Percentiles rank a stretch among this genome's conserved stretches.
These are phyloP conservation scores for Syncephalis plumigaleata DNA, from an alignment of 371 early-diverging fungal species.

Conservation along the genomic window DNA sequence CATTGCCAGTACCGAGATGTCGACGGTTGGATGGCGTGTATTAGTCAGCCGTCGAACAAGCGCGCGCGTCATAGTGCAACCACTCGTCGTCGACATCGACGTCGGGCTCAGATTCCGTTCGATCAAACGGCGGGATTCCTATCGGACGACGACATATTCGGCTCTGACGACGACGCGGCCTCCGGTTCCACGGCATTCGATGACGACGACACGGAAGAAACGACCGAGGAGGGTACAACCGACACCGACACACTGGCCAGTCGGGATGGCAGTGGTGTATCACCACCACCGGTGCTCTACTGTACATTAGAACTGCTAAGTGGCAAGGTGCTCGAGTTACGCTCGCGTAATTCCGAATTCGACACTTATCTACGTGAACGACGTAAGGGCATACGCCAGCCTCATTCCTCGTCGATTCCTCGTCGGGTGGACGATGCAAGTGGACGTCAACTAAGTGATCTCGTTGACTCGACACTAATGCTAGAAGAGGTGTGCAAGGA, in stretches of 20 bases:
- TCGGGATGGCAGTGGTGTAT: neutral
- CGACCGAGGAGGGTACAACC: conserved; percentile 11
- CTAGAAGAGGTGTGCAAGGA: conserved; percentile 86
- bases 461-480: conserved; percentile 76
- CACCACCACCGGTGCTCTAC: conserved; percentile 1
- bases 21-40: conserved; percentile 56
- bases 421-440: conserved; percentile 31
- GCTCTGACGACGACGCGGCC: conserved; percentile 12
- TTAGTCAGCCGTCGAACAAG: neutral
- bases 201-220: conserved; percentile 16
- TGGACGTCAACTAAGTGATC: conserved; percentile 21
- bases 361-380: conserved; percentile 1
- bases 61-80: no score
- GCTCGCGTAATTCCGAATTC: neutral
- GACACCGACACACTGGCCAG: neutral
- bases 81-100: conserved; percentile 7
- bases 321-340: neutral
- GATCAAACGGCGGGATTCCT: neutral
- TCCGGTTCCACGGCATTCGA: conserved; percentile 4
- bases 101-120: neutral
- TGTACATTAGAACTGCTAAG: neutral
- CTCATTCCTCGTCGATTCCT: conserved; percentile 12
- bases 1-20: conserved; percentile 55
- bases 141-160: conserved; percentile 12
- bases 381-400: conserved; percentile 4